These are phyloP conservation scores for Melampsora larici-populina DNA, from an alignment of 1,284 basidiomycete species.

Conservation along the genomic window DNA sequence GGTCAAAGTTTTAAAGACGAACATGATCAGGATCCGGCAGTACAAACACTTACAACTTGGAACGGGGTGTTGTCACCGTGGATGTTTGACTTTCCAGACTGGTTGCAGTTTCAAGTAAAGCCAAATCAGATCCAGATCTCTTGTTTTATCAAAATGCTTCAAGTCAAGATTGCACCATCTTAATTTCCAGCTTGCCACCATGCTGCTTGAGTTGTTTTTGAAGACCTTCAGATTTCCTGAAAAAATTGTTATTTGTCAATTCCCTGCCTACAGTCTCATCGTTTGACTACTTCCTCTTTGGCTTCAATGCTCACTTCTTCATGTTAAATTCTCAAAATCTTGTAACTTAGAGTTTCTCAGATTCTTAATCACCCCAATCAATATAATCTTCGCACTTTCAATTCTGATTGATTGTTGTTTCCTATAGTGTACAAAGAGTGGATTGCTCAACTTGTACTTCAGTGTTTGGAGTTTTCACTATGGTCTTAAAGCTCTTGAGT, in stretches of 20 bases:
- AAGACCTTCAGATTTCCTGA: neutral
- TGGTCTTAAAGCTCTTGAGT: neutral
- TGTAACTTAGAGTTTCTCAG: conserved; percentile 10
- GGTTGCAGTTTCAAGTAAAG: no score
- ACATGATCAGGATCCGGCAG: no score
- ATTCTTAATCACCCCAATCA: conserved; percentile 16
- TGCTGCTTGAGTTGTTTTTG: no score
- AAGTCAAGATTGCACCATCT: no score
- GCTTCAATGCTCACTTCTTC: conserved; percentile 23
- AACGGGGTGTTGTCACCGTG: no score
- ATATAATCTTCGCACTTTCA: conserved; percentile 14
- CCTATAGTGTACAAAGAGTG: neutral
- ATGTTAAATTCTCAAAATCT: conserved; percentile 24
- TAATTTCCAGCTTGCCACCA: no score
- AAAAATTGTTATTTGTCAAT: neutral
- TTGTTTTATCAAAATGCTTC: no score
- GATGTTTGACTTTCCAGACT: no score
- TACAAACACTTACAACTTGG: no score
- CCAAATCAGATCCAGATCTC: no score
- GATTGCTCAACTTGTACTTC: conserved; percentile 9
- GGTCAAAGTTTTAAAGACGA: no score
- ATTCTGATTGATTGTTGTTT: conserved; percentile 5
- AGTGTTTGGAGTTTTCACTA: conserved; percentile 16
- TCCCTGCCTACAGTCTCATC: neutral
- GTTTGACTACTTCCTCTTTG: neutral